Conservation (phyloP, 345 rosid genomes). For the Salix koriyanagi region DNA sequence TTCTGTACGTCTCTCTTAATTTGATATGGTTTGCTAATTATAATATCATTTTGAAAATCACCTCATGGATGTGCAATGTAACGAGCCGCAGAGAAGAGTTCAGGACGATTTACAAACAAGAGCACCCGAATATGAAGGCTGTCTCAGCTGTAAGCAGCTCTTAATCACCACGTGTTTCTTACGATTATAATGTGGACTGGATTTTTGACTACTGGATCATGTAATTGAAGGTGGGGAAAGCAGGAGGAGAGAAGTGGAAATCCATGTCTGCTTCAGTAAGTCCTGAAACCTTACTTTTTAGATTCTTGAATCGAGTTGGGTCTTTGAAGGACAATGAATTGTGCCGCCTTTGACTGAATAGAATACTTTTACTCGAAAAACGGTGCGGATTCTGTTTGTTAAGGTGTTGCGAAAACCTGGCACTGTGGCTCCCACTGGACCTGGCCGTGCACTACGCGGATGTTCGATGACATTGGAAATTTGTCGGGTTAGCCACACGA, state of each 20-base stretch:
- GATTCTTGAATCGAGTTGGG: background rate
- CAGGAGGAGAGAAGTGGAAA: slow-evolving; percentile 56
- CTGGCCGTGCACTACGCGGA: background rate
- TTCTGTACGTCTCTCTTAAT: slow-evolving; percentile 47
- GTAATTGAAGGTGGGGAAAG: slow-evolving; percentile 50
- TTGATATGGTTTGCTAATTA: background rate
- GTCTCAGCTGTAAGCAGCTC: slow-evolving; percentile 46
- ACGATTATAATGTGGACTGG: background rate
- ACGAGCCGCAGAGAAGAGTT: slow-evolving; percentile 45
- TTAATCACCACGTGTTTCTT: background rate
- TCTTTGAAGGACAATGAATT: background rate
- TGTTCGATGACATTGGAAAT: background rate
- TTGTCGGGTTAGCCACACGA: background rate
- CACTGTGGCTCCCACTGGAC: background rate
- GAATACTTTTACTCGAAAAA: slow-evolving; percentile 9
- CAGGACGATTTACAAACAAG: slow-evolving; percentile 43
- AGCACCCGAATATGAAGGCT: slow-evolving; percentile 42
- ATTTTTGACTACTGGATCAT: slow-evolving; percentile 12
- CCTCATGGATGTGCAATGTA: background rate
- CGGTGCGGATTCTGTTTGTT: background rate
- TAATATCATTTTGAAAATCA: background rate
- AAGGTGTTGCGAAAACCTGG: slow-evolving; percentile 4
- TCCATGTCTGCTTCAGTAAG: slow-evolving; percentile 36
- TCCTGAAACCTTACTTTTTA: background rate
- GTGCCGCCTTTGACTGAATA: background rate